Evolutionary conservation across 257 asterid genomes (phyloP).

Genomic region (Ehretia macrophylla): DNA sequence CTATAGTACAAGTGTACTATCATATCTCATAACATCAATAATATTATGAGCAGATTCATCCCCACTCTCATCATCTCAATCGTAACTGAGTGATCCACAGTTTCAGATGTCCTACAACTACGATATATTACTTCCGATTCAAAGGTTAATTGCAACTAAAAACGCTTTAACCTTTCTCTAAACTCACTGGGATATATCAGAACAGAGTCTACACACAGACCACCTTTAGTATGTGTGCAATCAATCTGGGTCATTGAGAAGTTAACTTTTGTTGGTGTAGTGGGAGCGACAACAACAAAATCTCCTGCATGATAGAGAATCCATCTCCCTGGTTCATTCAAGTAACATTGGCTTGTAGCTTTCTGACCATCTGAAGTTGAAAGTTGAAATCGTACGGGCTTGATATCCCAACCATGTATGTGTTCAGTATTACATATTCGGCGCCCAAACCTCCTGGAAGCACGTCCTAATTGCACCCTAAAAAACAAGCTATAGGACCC

Average conservation of each 20-base stretch:
- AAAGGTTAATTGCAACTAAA: constrained; percentile 35
- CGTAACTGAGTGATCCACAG: background rate
- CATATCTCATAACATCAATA: no score
- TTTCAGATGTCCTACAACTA: background rate
- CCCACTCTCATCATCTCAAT: no score
- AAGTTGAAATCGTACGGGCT: constrained; percentile 73
- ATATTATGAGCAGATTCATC: no score
- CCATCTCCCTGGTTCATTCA: constrained; percentile 79
- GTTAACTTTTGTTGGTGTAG: constrained; percentile 49
- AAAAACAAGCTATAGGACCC: constrained; percentile 78
- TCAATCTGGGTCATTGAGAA: constrained; percentile 92
- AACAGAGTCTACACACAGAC: constrained; percentile 86
- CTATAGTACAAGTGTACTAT: no score
- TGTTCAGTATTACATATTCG: constrained; percentile 61
- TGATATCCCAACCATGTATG: constrained; percentile 87
- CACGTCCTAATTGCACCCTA: constrained; percentile 72
- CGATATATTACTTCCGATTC: background rate
- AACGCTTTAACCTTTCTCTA: constrained; percentile 56
- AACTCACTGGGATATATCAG: constrained; percentile 51
- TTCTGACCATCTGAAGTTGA: constrained; percentile 73
- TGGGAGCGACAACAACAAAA: constrained; percentile 35
- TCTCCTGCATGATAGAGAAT: constrained; percentile 66
- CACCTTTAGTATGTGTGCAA: constrained; percentile 92
- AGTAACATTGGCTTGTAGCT: constrained; percentile 62
- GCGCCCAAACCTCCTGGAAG: constrained; percentile 59